Base-by-base conservation (phyloP, 192 early-diverging fungal genomes). In the Coemansia sp. region DNA sequence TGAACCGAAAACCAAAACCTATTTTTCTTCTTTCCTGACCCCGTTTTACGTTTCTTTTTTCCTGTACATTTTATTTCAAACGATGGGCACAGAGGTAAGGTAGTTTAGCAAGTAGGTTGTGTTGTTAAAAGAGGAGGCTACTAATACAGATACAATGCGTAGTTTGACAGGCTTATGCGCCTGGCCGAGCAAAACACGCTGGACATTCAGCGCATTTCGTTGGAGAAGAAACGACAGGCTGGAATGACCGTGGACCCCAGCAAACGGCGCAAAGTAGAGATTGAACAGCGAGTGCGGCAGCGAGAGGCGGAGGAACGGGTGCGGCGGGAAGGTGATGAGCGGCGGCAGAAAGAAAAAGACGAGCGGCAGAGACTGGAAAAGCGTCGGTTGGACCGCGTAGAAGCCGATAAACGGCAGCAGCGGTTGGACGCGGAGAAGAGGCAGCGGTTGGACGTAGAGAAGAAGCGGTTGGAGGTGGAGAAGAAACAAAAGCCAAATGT, bases 111-210 rank as follows among this genome's bases (percentile, higher is more conserved):
- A n/a, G 17, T 3, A 9, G 5, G 20, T 4, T 49, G 21, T 5
- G 18, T 15, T 21, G 11, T n/a, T 21, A 6, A 34, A 34, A 34
- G 31, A 34, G 31, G 8, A 34, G 31, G 31, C 7, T 3, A 11
- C 40, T 44, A 44, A 52, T 14, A 6, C 21, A 12, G 50, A 21
- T 40, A 5, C 14, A 8, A 14, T 17, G 15, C 63, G 56, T 76
- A 79, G 70, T 79, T 79, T 67, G 76, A 79, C 10, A 57, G 42
- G 67, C 76, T 79, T 20, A 60, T 79, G 76, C 71, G 71, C 46
- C 54, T 79, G 53, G 76, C 76, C 5, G 76, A 79, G 47, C 71
- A 73, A 50, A 79, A 73, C 52, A 79, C 70, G 4, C 46, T 58
- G n/a, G 76, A 69, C 52, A 69, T 79, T 18, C 66, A 79, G 71